Base-by-base conservation (phyloP, 345 rosid species). In the Combretum micranthum region DNA sequence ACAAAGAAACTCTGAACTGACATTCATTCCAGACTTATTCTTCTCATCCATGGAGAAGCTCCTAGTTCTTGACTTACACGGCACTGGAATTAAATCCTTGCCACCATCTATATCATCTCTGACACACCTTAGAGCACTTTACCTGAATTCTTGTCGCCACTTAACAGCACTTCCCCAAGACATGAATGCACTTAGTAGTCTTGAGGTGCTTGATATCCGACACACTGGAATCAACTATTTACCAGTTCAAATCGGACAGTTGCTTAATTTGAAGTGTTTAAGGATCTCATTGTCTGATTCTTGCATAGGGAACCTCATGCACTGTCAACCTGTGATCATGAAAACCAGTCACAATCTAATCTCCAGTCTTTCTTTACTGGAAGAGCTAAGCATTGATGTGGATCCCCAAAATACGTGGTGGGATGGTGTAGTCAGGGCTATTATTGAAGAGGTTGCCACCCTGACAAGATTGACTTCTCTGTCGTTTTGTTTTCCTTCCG, bases 151-250 rank as follows among this genome's bases (percentile, higher is more conserved):
- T 14, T 73, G 77, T 47, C 45, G 17, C 15, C 15, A 39, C 18
- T 42, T 73, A 47, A 18, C 47, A 9, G 52, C 53, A 16, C 66
- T 73, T 44, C 77, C 77, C 10, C 19, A 13, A 20, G 44, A 47
- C 50, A 50, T 73, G 22, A 32, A 47, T 8, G 42, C 56, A 12
- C 44, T 73, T 25, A 37, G 6, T 32, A 20, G 19, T 14, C 67
- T 44, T 56, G 68, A 69, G 59, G 71, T 73, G 18, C 68, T 73
- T 47, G 77, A 73, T 39, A 68, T 64, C 17, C 60, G 73, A 17
- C 58, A 58, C 44, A 64, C 67, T 25, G 46, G 54, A 19, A 39
- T 68, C 22, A 37, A 12, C 32, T 57, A 42, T 48, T 56, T 73
- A 22, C 70, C 64, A 0, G 11, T 32, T 42, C 52, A 56, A 37